Base-by-base conservation (phyloP, 1,139 yeast genomes). In the Debaryomycetaceae sp. region DNA sequence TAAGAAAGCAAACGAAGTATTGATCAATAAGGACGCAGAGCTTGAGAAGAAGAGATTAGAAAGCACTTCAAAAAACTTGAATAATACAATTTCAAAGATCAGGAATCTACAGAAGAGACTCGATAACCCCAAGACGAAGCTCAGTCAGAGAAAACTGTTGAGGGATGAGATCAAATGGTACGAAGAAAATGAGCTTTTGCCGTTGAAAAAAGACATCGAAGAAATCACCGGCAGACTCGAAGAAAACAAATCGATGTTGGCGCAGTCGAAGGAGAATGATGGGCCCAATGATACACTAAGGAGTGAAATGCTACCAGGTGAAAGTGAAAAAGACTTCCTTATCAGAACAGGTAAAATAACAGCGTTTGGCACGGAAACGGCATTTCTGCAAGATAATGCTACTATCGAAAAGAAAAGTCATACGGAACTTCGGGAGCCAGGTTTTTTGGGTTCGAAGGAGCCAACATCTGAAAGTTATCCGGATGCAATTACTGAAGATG, bases 311-410 rank as follows among this genome's bases (percentile, higher is more conserved):
- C 66, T 77, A 5, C 79, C 85, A 0, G 86, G 78, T 17, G 98
- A 92, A 55, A 64, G 87, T 0, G 87, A 86, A 51, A 79, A 79
- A 42, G 98, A 91, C 40, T 92, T 65, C 55, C 68, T 92, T 46
- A 78, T 92, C 0, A 71, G 98, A 47, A 91, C 91, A 0, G 99
- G 99, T 32, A 83, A 88, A 57, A 81, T 89, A 42, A 92, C 99
- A 0, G 98, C 98, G 0, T 92, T 92, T 67, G 95, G 97, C 8
- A 80, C 79, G 33, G 70, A 79, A 15, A 70, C 75, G 30, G 79
- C 76, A 5, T 87, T 87, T 47, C 63, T 56, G 32, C 62, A 56
- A 36, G 58, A 47, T 7, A 53, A 52, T n/a, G 47, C 38, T 2
- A 31, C 28, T 4, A 48, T 44, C 9, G 55, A 45, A 17, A 51